phyloP scores from a whole-genome alignment of 2,329 filamentous ascomycete species.

The Nigrograna mackinnonii region DNA sequence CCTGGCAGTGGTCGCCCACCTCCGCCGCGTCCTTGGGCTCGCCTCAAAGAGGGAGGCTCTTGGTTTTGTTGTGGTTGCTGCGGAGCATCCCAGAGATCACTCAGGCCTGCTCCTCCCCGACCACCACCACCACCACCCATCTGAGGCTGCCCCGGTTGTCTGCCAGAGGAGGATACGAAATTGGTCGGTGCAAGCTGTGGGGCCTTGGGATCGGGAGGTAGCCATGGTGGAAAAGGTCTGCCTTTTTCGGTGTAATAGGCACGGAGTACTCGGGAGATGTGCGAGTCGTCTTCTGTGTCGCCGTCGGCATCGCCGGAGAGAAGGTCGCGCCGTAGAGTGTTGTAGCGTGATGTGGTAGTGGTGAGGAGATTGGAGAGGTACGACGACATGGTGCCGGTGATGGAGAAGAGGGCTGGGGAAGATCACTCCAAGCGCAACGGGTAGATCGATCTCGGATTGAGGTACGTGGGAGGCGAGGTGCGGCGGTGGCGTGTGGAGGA shows the following conservation, averaged over 20 bases:
- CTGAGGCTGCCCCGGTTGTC: constrained; percentile 29
- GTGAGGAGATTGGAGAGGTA: constrained; percentile 77
- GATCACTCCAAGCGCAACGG: too few species aligned
- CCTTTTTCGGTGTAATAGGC: constrained; percentile 92
- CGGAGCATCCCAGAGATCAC: constrained; percentile 62
- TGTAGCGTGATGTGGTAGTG: constrained; percentile 60
- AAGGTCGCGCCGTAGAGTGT: constrained; percentile 64
- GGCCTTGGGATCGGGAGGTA: constrained; percentile 85
- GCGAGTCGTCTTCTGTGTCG: constrained; percentile 79
- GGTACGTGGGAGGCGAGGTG: too few species aligned
- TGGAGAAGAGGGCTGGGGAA: too few species aligned
- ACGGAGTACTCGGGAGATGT: constrained; percentile 90
- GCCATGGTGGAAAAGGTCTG: constrained; percentile 79
- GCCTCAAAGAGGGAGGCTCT: constrained; percentile 46
- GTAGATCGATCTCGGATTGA: too few species aligned
- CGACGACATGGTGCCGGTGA: constrained; percentile 60
- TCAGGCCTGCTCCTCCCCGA: constrained; percentile 46
- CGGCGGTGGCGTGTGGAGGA: too few species aligned
- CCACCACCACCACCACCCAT: constrained; percentile 44
- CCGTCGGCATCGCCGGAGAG: constrained; percentile 63
- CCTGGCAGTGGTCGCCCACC: constrained; percentile 31
- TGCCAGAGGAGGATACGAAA: constrained; percentile 54
- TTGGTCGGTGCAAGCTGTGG: constrained; percentile 56
- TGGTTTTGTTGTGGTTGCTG: constrained; percentile 40
- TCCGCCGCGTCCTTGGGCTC: constrained; percentile 48